Conservation (phyloP, 352 stramenopile genomes). For the Pythium myriotylum region DNA sequence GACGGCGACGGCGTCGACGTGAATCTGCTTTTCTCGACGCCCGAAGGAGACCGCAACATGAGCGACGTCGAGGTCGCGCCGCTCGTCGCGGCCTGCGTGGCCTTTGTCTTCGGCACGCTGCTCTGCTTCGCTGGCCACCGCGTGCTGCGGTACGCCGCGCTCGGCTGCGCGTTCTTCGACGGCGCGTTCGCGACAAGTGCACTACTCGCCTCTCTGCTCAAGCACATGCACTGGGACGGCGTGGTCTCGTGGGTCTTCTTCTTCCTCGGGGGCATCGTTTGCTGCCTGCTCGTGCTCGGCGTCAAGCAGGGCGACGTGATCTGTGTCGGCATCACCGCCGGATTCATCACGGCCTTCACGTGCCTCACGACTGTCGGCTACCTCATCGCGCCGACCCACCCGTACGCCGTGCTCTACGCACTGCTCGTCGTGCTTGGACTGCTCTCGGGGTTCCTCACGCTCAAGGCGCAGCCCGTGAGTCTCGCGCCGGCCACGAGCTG, state of each 20-base stretch:
- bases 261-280: conserved; percentile 36
- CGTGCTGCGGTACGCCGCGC: conserved; percentile 58
- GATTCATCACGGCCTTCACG: conserved; percentile 35
- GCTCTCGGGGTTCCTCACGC: conserved; percentile 42
- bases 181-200: conserved; percentile 64
- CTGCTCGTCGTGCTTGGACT: conserved; percentile 45
- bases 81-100: conserved; percentile 49
- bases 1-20: conserved; percentile 19
- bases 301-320: conserved; percentile 22
- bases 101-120: conserved; percentile 43
- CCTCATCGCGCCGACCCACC: conserved; percentile 25
- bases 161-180: conserved; percentile 70
- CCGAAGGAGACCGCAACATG: conserved; percentile 30
- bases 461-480: conserved; percentile 61
- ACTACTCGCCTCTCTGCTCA: conserved; percentile 54
- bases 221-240: conserved; percentile 25
- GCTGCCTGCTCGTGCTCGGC: conserved; percentile 31
- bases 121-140: conserved; percentile 61
- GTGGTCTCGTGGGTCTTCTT: conserved; percentile 45
- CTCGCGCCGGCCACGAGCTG: conserved; percentile 61
- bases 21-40: conserved; percentile 25
- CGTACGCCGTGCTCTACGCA: conserved; percentile 26
- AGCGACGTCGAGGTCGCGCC: conserved; percentile 49
- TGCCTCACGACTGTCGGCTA: conserved; percentile 39
- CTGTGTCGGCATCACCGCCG: conserved; percentile 38